Conservation (phyloP, 2,329 filamentous ascomycete species). For the Fusarium scirpi region DNA sequence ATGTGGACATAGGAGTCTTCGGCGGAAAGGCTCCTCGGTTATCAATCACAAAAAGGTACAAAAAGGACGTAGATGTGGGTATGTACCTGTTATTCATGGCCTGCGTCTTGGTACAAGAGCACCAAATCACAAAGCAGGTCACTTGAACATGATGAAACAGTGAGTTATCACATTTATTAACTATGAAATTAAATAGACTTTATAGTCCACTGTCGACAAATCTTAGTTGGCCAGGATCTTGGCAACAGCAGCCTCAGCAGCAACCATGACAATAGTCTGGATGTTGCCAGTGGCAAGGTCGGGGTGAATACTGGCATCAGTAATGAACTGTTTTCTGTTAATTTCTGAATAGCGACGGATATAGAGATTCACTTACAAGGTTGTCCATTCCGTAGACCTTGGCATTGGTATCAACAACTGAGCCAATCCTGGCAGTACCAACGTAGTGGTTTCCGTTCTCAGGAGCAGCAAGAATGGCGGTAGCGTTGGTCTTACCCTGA, state of each 20-base stretch:
- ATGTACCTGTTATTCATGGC: not conserved
- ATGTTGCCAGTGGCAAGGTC: slow-evolving; percentile 76
- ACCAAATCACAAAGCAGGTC: not conserved
- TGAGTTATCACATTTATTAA: not conserved
- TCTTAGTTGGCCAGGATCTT: slow-evolving; percentile 29
- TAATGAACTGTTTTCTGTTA: slow-evolving; percentile 59
- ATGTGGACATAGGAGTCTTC: not conserved
- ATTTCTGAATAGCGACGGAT: not conserved
- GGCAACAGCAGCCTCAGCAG: slow-evolving; percentile 69
- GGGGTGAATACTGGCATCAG: slow-evolving; percentile 76
- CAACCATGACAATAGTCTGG: slow-evolving; percentile 71
- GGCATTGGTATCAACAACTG: slow-evolving; percentile 72
- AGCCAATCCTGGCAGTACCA: slow-evolving; percentile 71
- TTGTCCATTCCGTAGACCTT: slow-evolving; percentile 76
- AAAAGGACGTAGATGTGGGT: not conserved
- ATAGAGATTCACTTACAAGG: slow-evolving; percentile 50
- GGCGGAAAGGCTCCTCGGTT: not conserved
- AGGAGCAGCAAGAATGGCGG: slow-evolving; percentile 46
- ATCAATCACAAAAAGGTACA: not conserved
- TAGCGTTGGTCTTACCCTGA: slow-evolving; percentile 44
- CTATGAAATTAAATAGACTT: not conserved
- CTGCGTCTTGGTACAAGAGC: not conserved
- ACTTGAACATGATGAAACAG: not conserved
- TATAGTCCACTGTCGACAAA: not conserved
- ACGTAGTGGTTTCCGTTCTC: slow-evolving; percentile 61